Percentiles rank a stretch among this genome's conserved stretches.
phyloP scores from a whole-genome alignment of 495 filamentous ascomycete species.

The Glarea lozoyensis region DNA sequence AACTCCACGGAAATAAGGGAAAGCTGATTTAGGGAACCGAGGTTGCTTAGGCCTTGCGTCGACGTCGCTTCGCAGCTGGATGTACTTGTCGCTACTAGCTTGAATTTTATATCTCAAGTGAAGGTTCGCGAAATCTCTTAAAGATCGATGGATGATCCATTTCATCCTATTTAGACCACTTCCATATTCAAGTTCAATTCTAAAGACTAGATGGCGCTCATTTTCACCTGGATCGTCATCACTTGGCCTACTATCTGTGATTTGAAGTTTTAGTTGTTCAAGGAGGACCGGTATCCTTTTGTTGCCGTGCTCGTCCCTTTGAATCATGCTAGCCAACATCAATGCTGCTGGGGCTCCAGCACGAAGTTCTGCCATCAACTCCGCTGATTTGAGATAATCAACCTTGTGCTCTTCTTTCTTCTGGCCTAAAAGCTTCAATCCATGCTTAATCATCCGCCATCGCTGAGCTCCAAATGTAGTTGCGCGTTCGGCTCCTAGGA shows the following conservation, averaged over 20 bases:
- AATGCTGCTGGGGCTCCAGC: conserved; percentile 86
- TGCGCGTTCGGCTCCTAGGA: conserved; percentile 53
- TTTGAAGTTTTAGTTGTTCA: conserved; percentile 85
- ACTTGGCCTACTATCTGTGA: conserved; percentile 58
- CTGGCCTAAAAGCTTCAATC: conserved; percentile 72
- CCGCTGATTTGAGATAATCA: conserved; percentile 91
- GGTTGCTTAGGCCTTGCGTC: conserved; percentile 61
- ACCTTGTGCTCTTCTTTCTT: conserved; percentile 75
- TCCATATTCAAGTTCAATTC: conserved; percentile 92
- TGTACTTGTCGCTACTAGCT: conserved; percentile 69
- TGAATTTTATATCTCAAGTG: conserved; percentile 88
- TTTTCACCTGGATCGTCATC: conserved; percentile 37
- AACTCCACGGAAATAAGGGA: conserved; percentile 80
- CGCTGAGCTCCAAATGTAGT: conserved; percentile 73
- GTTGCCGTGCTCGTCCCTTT: conserved; percentile 92
- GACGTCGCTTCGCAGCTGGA: conserved; percentile 48
- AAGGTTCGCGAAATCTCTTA: conserved; percentile 86
- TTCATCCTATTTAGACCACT: conserved; percentile 94
- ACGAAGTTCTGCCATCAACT: conserved; percentile 89
- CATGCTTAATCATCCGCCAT: conserved; percentile 81
- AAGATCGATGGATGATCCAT: conserved; percentile 82
- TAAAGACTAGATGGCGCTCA: conserved; percentile 79
- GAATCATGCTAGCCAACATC: conserved; percentile 93
- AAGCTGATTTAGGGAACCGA: conserved; percentile 80
- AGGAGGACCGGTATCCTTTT: conserved; percentile 89